Evolutionary conservation across 306 rosid species (phyloP), one percentile per base, ranked within the genome.

Genomic region (Trichosanthes truncata): DNA sequence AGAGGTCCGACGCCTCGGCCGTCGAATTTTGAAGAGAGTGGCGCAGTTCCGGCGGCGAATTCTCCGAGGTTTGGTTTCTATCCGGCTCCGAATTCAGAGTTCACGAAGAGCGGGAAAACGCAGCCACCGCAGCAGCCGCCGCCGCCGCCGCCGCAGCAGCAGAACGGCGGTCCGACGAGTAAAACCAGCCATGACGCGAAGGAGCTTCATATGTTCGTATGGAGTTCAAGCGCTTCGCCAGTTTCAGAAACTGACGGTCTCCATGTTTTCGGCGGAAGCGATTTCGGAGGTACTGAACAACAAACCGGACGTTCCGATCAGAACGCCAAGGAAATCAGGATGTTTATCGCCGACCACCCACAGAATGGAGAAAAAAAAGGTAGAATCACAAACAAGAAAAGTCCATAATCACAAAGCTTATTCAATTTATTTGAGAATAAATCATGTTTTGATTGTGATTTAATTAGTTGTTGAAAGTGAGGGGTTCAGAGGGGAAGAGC

Each of bases 121-220:
- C 85, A 80, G 38, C 73, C n/a, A 8, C 25, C 20, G n/a, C n/a
- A n/a, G n/a, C n/a, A n/a, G n/a, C n/a, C n/a, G n/a, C 9, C 51
- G 76, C 31, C 21, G 25, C 84, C 25, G 18, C 59, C 40, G 33
- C 35, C 43, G 12, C 73, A 21, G 55, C 89, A 38, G 41, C 76
- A 66, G 20, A 83, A 76, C 48, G 73, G 74, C 9, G 68, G 55
- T 41, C 82, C 52, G 62, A 45, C 52, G 26, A 82, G 81, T 25
- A 93, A 90, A 81, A 36, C 86, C 0, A 89, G 79, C 80, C 88
- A 90, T 35, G 97, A 93, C 9, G 97, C 94, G 9, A 93, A 93
- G 78, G 98, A 93, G 88, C 95, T 93, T 5, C 98, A 93, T 78
- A 91, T 93, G 98, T 93, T 91, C 20, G 98, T 93, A 18, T 93